A percentile compares a stretch with the other conserved stretches of the same genome.
Conservation (phyloP, 148 eudicot genomes). For the Mesembryanthemum crystallinum region DNA sequence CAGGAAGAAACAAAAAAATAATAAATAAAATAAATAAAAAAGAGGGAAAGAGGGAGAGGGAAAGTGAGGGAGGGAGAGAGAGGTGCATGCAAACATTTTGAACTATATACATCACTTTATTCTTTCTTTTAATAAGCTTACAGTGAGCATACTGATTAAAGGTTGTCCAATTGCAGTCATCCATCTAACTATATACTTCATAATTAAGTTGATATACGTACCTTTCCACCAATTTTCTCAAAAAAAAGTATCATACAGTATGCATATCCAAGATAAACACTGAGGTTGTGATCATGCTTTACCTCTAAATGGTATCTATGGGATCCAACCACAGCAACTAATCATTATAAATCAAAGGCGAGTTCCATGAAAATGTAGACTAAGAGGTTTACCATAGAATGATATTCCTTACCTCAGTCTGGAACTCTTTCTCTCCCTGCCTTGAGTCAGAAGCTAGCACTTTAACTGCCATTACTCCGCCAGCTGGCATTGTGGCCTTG, state of each 20-base stretch:
- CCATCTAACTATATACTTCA: background rate
- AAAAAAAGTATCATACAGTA: no score
- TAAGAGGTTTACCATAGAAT: background rate
- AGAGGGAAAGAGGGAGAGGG: no score
- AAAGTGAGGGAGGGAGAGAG: no score
- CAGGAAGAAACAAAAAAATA: no score
- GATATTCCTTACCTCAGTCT: conserved; percentile 71
- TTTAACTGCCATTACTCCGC: conserved; percentile 87
- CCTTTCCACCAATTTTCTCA: no score
- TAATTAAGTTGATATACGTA: background rate
- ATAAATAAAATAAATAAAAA: no score
- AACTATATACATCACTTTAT: background rate
- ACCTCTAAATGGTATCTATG: background rate
- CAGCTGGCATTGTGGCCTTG: conserved; percentile 83
- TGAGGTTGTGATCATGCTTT: background rate
- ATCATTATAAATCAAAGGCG: background rate
- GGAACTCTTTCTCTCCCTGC: conserved; percentile 97
- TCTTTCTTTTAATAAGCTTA: background rate
- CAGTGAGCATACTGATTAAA: background rate
- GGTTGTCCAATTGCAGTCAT: background rate
- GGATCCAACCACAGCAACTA: background rate
- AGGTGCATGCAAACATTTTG: background rate
- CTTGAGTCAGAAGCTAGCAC: conserved; percentile 89
- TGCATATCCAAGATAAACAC: background rate
- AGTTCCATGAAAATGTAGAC: background rate